These are phyloP conservation scores for Pichia nakasei DNA, from an alignment of 805 yeast genomes.

Conservation along the genomic window DNA sequence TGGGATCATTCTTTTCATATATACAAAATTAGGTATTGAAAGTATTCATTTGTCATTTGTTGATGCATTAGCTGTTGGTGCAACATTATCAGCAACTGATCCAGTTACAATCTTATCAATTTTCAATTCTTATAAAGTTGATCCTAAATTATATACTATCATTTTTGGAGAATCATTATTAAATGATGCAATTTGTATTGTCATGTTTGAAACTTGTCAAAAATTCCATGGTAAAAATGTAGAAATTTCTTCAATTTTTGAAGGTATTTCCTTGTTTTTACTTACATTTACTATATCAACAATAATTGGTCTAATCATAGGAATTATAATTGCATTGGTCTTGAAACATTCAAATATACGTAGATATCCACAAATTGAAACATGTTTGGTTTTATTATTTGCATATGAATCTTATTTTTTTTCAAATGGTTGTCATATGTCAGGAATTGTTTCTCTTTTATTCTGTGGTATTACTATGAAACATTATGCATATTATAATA, in stretches of 20 bases:
- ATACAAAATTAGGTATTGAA: slow-evolving; percentile 90
- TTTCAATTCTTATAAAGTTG: slow-evolving; percentile 95
- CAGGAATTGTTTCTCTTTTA: slow-evolving; percentile 89
- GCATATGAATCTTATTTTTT: slow-evolving; percentile 96
- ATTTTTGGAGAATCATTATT: slow-evolving; percentile 93
- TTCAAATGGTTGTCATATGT: slow-evolving; percentile 98
- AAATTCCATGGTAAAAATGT: slow-evolving; percentile 86
- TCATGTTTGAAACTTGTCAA: slow-evolving; percentile 97
- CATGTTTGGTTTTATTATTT: slow-evolving; percentile 80
- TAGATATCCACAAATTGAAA: slow-evolving; percentile 94
- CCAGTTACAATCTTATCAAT: slow-evolving; percentile 96
- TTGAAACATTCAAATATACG: slow-evolving; percentile 89
- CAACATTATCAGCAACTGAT: slow-evolving; percentile 95
- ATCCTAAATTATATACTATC: slow-evolving; percentile 93
- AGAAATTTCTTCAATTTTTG: slow-evolving; percentile 67
- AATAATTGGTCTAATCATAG: slow-evolving; percentile 80
- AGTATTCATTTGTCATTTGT: slow-evolving; percentile 84
- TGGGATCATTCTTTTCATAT: slow-evolving; percentile 78
- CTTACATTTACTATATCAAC: slow-evolving; percentile 90
- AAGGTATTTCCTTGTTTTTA: slow-evolving; percentile 87
- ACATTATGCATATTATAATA: slow-evolving; percentile 94
- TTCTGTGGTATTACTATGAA: slow-evolving; percentile 96
- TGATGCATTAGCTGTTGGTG: slow-evolving; percentile 97
- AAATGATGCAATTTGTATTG: slow-evolving; percentile 97
- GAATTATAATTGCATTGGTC: slow-evolving; percentile 80